These are phyloP conservation scores for Didymella arachidicola DNA, from an alignment of 2,329 filamentous ascomycete genomes.

Conservation along the genomic window DNA sequence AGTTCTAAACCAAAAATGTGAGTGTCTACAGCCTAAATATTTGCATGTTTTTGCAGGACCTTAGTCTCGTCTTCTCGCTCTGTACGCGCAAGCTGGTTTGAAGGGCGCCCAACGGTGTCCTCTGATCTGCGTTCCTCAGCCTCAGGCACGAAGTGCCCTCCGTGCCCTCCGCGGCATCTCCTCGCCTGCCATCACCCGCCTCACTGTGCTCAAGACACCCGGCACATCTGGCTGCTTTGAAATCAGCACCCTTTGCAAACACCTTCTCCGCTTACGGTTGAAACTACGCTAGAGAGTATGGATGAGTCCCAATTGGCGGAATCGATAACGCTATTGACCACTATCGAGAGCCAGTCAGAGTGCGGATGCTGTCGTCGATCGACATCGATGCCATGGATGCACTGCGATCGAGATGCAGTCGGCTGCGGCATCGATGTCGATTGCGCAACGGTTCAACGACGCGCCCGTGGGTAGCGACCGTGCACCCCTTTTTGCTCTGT, in stretches of 20 bases:
- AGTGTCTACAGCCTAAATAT: no score
- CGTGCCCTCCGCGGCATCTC: not conserved
- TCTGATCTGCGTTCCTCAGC: not conserved
- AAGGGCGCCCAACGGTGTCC: not conserved
- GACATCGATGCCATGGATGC: slow-evolving; percentile 13
- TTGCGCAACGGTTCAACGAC: slow-evolving; percentile 4
- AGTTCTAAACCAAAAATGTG: no score
- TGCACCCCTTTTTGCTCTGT: not conserved
- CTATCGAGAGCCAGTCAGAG: slow-evolving; percentile 9
- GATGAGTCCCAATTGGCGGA: slow-evolving; percentile 16
- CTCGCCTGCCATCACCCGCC: slow-evolving; percentile 5
- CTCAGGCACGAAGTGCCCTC: not conserved
- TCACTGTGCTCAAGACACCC: not conserved
- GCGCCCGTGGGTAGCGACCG: not conserved
- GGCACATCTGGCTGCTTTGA: slow-evolving; percentile 15
- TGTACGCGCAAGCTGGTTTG: not conserved
- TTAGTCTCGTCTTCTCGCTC: no score
- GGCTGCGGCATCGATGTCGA: slow-evolving; percentile 9
- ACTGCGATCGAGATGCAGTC: slow-evolving; percentile 18
- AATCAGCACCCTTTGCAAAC: slow-evolving; percentile 16
- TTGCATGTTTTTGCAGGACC: no score
- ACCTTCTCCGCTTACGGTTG: slow-evolving; percentile 6
- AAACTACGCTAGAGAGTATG: slow-evolving; percentile 9
- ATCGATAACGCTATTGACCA: slow-evolving; percentile 7
- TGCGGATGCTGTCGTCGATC: slow-evolving; percentile 18